These are phyloP conservation scores for Lentithecium fluviatile DNA, from an alignment of 495 filamentous ascomycete genomes.

Conservation along the genomic window DNA sequence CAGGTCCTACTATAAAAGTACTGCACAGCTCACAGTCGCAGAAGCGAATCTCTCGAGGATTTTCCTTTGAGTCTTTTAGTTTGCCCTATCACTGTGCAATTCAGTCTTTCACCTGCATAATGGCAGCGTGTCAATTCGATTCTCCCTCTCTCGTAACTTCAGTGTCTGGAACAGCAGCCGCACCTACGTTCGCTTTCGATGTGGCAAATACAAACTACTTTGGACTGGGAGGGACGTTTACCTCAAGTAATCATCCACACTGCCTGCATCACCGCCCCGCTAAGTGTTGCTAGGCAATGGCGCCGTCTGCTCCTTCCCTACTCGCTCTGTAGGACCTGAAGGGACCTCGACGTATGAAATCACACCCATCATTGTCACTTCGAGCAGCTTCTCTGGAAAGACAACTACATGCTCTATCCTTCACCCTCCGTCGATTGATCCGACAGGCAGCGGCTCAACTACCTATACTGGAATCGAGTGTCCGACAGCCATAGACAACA, in stretches of 20 bases:
- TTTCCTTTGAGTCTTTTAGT: too few species aligned
- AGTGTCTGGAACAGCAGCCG: background rate
- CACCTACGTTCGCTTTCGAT: constrained; percentile 19
- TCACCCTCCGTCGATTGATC: constrained; percentile 22
- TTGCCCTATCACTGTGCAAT: too few species aligned
- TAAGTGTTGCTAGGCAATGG: constrained; percentile 10
- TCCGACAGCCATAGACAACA: constrained; percentile 11
- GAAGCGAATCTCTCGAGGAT: too few species aligned
- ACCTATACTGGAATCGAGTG: constrained; percentile 21
- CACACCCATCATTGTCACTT: constrained; percentile 22
- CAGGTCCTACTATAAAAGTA: too few species aligned
- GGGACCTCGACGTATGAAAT: constrained; percentile 16
- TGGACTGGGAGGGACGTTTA: constrained; percentile 12
- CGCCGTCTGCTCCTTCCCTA: constrained; percentile 20
- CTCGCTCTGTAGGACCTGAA: constrained; percentile 6
- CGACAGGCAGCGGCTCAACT: background rate
- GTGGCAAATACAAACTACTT: constrained; percentile 14
- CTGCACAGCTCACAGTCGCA: too few species aligned
- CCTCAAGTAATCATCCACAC: background rate
- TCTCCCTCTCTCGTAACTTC: constrained; percentile 20
- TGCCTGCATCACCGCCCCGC: background rate
- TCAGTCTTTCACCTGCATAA: background rate
- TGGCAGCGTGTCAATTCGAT: constrained; percentile 14
- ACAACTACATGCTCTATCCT: constrained; percentile 20
- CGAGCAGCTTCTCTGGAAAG: constrained; percentile 3